Base-by-base conservation (phyloP, 2,329 filamentous ascomycete species). In the Septoria petroselini region DNA sequence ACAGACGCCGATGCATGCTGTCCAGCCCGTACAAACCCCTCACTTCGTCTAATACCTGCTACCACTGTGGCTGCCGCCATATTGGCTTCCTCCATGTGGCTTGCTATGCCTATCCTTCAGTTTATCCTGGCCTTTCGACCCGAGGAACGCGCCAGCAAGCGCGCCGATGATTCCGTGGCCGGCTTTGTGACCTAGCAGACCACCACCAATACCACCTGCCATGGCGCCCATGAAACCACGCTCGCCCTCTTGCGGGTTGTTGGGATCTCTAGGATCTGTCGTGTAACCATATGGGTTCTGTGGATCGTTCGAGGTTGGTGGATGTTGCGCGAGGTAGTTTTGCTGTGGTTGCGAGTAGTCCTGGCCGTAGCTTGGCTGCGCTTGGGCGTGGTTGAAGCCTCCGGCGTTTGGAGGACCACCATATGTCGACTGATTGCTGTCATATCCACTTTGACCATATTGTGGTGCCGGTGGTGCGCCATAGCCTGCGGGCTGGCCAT, bases 141-240 rank as follows among this genome's bases (percentile, higher is more conserved):
- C 80, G 2, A 77, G 48, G 38, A 83, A 71, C 0, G 79, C 80
- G 48, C 80, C 80, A 3, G 77, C 76, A 21, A 83, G 63, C 1
- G 79, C 76, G 8, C 62, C 62, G 7, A 84, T 64, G 23, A 83
- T 66, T 3, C 78, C 78, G 57, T 80, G 78, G n/a, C 77, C 75
- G 57, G 78, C 71, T 63, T 80, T 79, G 59, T 74, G 71, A 14
- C 80, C 80, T 4, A 78, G 69, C 54, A 77, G 75, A 55, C 75
- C 76, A 1, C 80, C 81, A 3, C 79, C 77, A 3, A 78, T 71
- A 35, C 76, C 79, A 35, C 81, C 81, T 11, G 75, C 76, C 3
- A 82, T 65, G 2, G 79, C 75, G 39, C 80, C 78, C 59, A 78
- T 74, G 4, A 83, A 68, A 30, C 79, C 80, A 48, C 80, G 76